These are phyloP conservation scores for Ogataea neopini DNA, from an alignment of 805 yeast species.

Conservation along the genomic window DNA sequence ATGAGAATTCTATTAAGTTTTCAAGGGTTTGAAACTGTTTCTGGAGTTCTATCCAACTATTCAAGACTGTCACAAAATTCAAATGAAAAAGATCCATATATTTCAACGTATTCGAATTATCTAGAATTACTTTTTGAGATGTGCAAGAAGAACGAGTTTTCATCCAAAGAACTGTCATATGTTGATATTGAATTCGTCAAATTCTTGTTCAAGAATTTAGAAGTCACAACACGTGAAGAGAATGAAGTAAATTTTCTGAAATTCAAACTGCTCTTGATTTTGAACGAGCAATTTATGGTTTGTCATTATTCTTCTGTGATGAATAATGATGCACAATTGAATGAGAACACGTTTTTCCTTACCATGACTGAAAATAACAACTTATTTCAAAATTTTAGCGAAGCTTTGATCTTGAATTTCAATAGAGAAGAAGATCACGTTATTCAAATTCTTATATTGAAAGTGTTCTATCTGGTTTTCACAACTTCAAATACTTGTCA, in stretches of 20 bases:
- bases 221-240: conserved; percentile 43
- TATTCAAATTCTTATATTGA: conserved; percentile 74
- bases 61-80: conserved; percentile 39
- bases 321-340: conserved; percentile 14
- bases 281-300: conserved; percentile 89
- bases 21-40: conserved; percentile 50
- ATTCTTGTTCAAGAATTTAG: conserved; percentile 47
- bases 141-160: conserved; percentile 50
- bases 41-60: conserved; percentile 30
- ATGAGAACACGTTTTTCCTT: conserved; percentile 53
- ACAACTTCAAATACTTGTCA: conserved; percentile 65
- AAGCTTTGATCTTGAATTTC: conserved; percentile 69
- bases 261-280: conserved; percentile 67
- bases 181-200: conserved; percentile 48
- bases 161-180: conserved; percentile 40
- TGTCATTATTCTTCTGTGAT: conserved; percentile 38
- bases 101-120: conserved; percentile 31
- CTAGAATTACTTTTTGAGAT: conserved; percentile 57
- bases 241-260: conserved; percentile 66
- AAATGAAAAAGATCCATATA: conserved; percentile 31
- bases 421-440: conserved; percentile 75
- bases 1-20: conserved; percentile 50
- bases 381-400: conserved; percentile 56
- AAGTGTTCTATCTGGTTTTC: conserved; percentile 72
- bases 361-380: conserved; percentile 47